Base-by-base conservation (phyloP, 2,329 filamentous ascomycete genomes). In the Tolypocladium amazonense region DNA sequence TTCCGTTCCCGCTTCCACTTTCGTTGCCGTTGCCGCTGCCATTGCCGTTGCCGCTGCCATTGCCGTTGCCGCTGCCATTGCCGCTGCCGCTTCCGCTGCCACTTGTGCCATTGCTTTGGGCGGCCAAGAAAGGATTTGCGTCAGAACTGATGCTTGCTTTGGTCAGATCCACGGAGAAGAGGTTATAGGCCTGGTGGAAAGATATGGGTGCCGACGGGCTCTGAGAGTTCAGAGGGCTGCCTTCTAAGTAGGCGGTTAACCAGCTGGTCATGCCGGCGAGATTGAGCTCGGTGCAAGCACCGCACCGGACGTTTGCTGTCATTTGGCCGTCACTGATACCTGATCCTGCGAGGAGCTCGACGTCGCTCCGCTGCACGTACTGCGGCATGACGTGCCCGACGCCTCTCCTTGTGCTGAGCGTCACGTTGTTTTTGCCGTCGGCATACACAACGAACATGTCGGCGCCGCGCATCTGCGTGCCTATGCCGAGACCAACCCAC, bases 381-480 rank as follows among this genome's bases (percentile, higher is more conserved):
- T 70, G 55, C 0, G 86, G 86, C 73, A 75, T 70, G 41, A 69
- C 63, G 63, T 87, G 75, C 9, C 76, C 76, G 0, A 66, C 72
- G 37, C 79, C 82, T 3, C 69, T 65, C 27, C 86, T 80, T 1
- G 84, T 77, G 62, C 84, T 87, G 58, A 88, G 68, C 1, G 85
- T 88, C 30, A 88, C 76, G 66, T 87, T 87, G 62, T 80, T 80
- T 4, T 65, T 63, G 61, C 82, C 82, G 63, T 85, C 77, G 54
- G 81, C 72, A 69, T 88, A 88, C 64, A 87, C 76, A 66, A 88
- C 63, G 67, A 88, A 87, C 60, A 88, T 85, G 68, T 84, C 80
- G 56, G 84, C 70, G 38, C 77, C 80, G 18, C 68, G 47, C 85
- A 88, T 88, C 50, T 63, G 61, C 0, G 67, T 65, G 54, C 85